Evolutionary conservation across 2,329 filamentous ascomycete genomes (phyloP), one percentile per base, ranked within the genome.

Genomic region (Aspergillus glaucus): DNA sequence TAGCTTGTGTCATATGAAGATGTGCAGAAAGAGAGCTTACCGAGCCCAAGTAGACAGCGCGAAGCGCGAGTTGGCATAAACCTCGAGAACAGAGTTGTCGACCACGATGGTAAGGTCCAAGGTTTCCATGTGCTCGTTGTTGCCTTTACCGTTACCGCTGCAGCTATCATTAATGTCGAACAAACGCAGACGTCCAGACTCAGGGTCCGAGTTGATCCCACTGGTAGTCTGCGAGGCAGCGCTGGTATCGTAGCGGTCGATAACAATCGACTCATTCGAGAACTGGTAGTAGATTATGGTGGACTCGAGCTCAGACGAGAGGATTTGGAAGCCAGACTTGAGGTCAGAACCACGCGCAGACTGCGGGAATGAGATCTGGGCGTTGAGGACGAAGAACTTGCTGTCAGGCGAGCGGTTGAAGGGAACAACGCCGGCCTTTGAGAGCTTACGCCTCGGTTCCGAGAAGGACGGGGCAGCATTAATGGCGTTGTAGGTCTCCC

Each of bases 21-120:
- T 39, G 10, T 30, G 9, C 26, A 30, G 26, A 26, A 26, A 9
- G 10, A 26, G 9, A 30, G 10, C 53, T 45, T 50, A 57, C 50
- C 55, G 46, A 45, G 44, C 51, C 55, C 55, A 58, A 7, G 55
- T 58, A 22, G 53, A 45, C 22, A 58, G 21, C 2, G 51, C 53
- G 22, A 58, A 58, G 3, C 55, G 50, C 10, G 53, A 53, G 40
- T 58, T 58, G n/a, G 55, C 55, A 45, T 55, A 56, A 2, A 56
- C 30, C 30, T 58, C 55, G 6, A 58, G 40, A 1, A 58, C 43
- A 1, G 49, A 44, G 17, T 54, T 58, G 22, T 57, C 55, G 39
- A 55, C 53, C 10, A 58, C 50, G 15, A 58, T 42, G 7, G 50
- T 57, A 9, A 58, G 51, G 9, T 53, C 54, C 48, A 58, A 41